These are phyloP conservation scores for Nigrospora sphaerica DNA, from an alignment of 2,329 filamentous ascomycete species.

Conservation along the genomic window DNA sequence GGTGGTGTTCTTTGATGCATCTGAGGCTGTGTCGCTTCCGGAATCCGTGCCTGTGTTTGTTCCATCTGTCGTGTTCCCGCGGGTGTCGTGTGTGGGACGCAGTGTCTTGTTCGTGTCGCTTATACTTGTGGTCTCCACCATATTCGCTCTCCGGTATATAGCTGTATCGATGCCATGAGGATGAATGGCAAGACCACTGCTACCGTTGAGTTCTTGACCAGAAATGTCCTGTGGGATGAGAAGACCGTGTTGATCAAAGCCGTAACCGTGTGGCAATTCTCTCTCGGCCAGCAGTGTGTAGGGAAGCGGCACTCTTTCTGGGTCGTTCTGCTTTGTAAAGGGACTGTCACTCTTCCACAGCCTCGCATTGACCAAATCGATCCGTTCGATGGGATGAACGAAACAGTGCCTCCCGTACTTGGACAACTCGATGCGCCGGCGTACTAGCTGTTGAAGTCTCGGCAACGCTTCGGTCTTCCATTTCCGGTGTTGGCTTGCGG, in stretches of 20 bases:
- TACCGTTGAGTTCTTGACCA: not conserved
- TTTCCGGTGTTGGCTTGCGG: not conserved
- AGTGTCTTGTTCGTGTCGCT: not conserved
- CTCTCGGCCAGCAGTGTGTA: not conserved
- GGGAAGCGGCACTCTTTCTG: not conserved
- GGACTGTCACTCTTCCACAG: not conserved
- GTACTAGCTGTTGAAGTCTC: not conserved
- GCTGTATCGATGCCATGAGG: not conserved
- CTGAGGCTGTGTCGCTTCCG: not conserved
- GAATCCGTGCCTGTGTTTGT: not conserved
- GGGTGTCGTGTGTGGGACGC: not conserved
- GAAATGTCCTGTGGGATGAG: not conserved
- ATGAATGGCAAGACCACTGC: not conserved
- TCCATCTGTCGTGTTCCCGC: not conserved
- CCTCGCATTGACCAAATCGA: not conserved
- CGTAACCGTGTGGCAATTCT: not conserved
- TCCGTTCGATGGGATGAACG: not conserved
- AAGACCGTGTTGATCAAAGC: not conserved
- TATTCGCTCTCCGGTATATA: not conserved
- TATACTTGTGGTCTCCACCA: conserved; percentile 7
- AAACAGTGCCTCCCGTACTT: not conserved
- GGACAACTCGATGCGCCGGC: not conserved
- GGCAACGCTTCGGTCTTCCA: conserved; percentile 1
- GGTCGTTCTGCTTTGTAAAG: not conserved
- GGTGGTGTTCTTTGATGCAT: not conserved